Evolutionary conservation across 1,284 basidiomycete species (phyloP).

Genomic region (Xerocomus nothofagi): DNA sequence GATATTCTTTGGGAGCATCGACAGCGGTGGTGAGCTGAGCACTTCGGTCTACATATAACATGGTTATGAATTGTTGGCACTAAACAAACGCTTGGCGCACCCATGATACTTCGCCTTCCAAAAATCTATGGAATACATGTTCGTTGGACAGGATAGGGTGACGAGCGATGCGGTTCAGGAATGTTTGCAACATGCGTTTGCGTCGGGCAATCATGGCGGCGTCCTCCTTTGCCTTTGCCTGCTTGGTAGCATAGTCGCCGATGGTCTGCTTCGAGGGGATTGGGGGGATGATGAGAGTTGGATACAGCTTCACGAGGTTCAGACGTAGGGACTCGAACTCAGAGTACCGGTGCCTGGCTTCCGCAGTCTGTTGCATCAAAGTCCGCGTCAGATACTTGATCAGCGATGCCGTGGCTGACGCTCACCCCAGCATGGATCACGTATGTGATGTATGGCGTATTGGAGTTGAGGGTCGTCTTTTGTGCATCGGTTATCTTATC

Average conservation of each 20-base stretch:
- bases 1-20: constrained; percentile 90
- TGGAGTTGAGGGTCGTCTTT: constrained; percentile 88
- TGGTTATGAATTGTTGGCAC: constrained; percentile 5
- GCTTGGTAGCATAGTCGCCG: constrained; percentile 96
- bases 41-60: constrained; percentile 76
- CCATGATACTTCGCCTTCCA: constrained; percentile 96
- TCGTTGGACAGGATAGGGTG: constrained; percentile 95
- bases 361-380: constrained; percentile 57
- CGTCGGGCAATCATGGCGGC: constrained; percentile 88
- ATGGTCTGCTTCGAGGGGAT: constrained; percentile 97
- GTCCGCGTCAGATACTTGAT: constrained; percentile 8
- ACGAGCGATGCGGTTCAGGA: constrained; percentile 84
- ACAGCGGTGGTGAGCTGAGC: constrained; percentile 87
- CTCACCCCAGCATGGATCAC: constrained; percentile 86
- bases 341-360: constrained; percentile 90
- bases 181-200: constrained; percentile 94
- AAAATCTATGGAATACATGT: constrained; percentile 92
- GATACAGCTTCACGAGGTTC: constrained; percentile 86
- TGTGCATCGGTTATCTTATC: constrained; percentile 88
- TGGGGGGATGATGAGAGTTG: constrained; percentile 95
- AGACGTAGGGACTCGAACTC: constrained; percentile 94
- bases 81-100: constrained; percentile 41
- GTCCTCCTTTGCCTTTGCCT: constrained; percentile 96
- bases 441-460: constrained; percentile 92
- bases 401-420: not conserved